A percentile compares a stretch with the other conserved stretches of the same genome.
Conservation (phyloP, 2,329 filamentous ascomycete genomes). For the Fusarium lyarnte region DNA sequence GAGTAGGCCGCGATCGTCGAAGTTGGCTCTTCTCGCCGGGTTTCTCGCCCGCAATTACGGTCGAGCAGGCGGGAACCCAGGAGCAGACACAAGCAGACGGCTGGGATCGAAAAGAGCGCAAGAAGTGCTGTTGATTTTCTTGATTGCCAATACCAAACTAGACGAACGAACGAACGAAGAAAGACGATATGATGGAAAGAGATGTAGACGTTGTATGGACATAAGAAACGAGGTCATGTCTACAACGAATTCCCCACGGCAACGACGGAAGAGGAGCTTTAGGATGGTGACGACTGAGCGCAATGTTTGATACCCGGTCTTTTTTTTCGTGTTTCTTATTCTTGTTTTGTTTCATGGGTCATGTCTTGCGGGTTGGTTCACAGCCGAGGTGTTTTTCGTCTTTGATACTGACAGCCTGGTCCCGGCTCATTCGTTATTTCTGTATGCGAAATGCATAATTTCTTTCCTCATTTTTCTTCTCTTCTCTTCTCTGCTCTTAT, state of each 20-base stretch:
- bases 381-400: slow-evolving; percentile 20
- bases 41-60: slow-evolving; percentile 62
- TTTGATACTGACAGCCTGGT: slow-evolving; percentile 11
- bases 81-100: slow-evolving; percentile 40
- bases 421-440: slow-evolving; percentile 8
- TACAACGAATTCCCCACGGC: slow-evolving; percentile 13
- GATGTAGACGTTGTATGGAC: slow-evolving; percentile 21
- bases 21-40: slow-evolving; percentile 68
- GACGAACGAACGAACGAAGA: neutral
- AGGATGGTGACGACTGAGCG: slow-evolving; percentile 30
- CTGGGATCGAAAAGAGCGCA: slow-evolving; percentile 36
- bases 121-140: slow-evolving; percentile 45
- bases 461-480: neutral
- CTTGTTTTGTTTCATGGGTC: slow-evolving; percentile 25
- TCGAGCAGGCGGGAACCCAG: slow-evolving; percentile 54
- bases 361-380: slow-evolving; percentile 27
- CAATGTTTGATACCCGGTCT: slow-evolving; percentile 43
- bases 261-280: slow-evolving; percentile 21
- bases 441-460: slow-evolving; percentile 8
- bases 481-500: neutral
- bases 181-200: slow-evolving; percentile 1
- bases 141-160: neutral
- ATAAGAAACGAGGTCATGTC: slow-evolving; percentile 3
- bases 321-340: slow-evolving; percentile 19
- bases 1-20: slow-evolving; percentile 65